phyloP scores from a whole-genome alignment of 116 monocot genomes.

The Cymodocea nodosa region DNA sequence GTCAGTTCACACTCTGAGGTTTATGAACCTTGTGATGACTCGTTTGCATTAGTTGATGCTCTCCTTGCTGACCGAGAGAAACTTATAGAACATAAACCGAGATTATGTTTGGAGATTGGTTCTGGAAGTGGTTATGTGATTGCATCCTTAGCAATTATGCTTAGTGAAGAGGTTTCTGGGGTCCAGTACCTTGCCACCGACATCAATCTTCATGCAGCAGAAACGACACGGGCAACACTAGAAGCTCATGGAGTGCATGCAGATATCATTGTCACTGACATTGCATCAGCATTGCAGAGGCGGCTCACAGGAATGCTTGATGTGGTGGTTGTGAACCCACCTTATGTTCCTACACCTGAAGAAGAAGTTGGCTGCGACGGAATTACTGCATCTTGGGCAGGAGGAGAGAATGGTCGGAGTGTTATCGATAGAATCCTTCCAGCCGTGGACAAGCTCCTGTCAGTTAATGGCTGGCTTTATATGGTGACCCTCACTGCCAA shows the following conservation, averaged over 20 bases:
- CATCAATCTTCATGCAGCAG: constrained; percentile 61
- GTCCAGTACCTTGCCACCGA: constrained; percentile 69
- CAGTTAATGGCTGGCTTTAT: constrained; percentile 73
- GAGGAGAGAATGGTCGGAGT: constrained; percentile 67
- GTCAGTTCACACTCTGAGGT: constrained; percentile 19
- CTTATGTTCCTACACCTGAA: constrained; percentile 86
- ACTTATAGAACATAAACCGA: constrained; percentile 44
- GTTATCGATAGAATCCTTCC: constrained; percentile 84
- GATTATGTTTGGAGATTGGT: constrained; percentile 68
- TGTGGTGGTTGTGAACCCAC: constrained; percentile 82
- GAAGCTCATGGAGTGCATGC: constrained; percentile 66
- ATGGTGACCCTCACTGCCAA: constrained; percentile 79
- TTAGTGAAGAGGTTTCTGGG: constrained; percentile 20
- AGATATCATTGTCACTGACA: constrained; percentile 56
- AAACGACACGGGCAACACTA: constrained; percentile 45
- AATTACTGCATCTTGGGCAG: constrained; percentile 80
- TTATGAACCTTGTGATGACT: constrained; percentile 28
- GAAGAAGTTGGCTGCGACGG: constrained; percentile 67
- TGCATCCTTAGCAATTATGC: constrained; percentile 85
- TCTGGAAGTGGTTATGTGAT: constrained; percentile 81
- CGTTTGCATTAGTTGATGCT: constrained; percentile 47
- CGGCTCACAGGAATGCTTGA: constrained; percentile 66
- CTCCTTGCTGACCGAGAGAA: constrained; percentile 62
- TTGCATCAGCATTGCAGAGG: constrained; percentile 53
- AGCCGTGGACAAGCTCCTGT: constrained; percentile 46